These are phyloP conservation scores for Phytophthora lateralis DNA, from an alignment of 352 stramenopile species.

Conservation along the genomic window DNA sequence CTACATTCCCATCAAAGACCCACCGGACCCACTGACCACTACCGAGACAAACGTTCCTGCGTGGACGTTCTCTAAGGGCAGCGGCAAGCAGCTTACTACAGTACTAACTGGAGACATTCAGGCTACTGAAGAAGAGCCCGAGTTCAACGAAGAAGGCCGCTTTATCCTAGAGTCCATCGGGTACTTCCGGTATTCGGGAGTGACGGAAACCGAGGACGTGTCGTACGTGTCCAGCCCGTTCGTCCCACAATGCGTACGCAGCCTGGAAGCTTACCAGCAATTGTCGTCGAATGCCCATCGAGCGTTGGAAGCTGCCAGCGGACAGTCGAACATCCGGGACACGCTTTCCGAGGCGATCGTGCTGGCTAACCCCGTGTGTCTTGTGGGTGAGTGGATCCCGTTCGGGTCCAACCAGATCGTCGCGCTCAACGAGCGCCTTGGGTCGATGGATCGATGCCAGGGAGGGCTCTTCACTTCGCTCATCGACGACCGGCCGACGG, in stretches of 20 bases:
- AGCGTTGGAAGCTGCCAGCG: constrained; percentile 82
- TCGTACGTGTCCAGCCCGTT: constrained; percentile 96
- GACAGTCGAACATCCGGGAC: constrained; percentile 89
- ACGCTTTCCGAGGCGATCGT: constrained; percentile 94
- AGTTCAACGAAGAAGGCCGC: constrained; percentile 35
- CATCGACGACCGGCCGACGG: constrained; percentile 82
- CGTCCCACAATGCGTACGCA: constrained; percentile 93
- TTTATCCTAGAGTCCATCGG: constrained; percentile 69
- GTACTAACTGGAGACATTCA: constrained; percentile 10
- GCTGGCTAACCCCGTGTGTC: constrained; percentile 93
- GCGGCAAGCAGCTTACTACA: constrained; percentile 43
- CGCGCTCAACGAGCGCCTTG: constrained; percentile 95
- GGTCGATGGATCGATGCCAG: constrained; percentile 94
- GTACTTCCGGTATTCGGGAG: constrained; percentile 91
- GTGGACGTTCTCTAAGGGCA: constrained; percentile 45
- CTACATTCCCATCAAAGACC: constrained; percentile 64
- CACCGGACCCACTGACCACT: constrained; percentile 17
- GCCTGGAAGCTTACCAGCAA: constrained; percentile 71
- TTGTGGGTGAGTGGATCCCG: constrained; percentile 97
- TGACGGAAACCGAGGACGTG: constrained; percentile 96
- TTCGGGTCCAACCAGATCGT: constrained; percentile 97
- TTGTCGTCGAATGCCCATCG: constrained; percentile 93
- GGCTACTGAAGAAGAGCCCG: constrained; percentile 28
- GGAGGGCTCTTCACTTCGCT: constrained; percentile 94
- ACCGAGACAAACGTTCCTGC: constrained; percentile 25